Evolutionary conservation across 2,329 filamentous ascomycete species (phyloP), one percentile per base, ranked within the genome.

Genomic region (Elsinoe australis): DNA sequence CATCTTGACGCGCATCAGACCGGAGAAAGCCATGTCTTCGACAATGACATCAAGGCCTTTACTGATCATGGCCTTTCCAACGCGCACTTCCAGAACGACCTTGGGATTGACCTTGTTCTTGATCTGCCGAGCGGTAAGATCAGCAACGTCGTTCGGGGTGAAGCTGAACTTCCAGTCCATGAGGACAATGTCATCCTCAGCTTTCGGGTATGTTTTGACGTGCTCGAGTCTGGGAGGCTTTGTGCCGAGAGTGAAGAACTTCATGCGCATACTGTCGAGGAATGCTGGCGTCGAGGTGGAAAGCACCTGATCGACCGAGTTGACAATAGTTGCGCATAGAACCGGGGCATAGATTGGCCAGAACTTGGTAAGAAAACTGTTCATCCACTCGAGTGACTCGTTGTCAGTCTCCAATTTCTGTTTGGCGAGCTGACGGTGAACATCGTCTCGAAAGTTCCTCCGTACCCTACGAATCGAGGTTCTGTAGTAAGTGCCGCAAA

Each of bases 141-240:
- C 92, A 56, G 85, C 82, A 2, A 79, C 85, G 65, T 98, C 94
- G 56, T 92, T 96, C 26, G 92, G 92, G 0, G 87, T 96, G 70
- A 98, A 98, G 74, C 90, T 96, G 68, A 98, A 98, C 61, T 94
- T 95, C 92, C 92, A 98, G 64, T 98, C 92, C 92, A 98, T 98
- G 60, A 96, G 79, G 33, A 98, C 87, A 51, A 89, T 82, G 61
- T 98, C 92, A 54, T 95, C 89, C 57, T 95, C 87, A 1, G 86
- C 87, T 66, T 92, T 94, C 50, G 90, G 90, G 59, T 98, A 95
- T 0, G 92, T 95, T 73, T 95, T 96, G 66, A 98, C 92, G 61
- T 96, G 89, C 68, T 98, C 92, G 73, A 98, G 79, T 22, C 92
- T 82, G 4, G 94, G 94, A 21, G 92, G 90, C 69, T 98, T 98